These are phyloP conservation scores for Pichia sporocuriosa DNA, from an alignment of 805 yeast genomes.

Conservation along the genomic window DNA sequence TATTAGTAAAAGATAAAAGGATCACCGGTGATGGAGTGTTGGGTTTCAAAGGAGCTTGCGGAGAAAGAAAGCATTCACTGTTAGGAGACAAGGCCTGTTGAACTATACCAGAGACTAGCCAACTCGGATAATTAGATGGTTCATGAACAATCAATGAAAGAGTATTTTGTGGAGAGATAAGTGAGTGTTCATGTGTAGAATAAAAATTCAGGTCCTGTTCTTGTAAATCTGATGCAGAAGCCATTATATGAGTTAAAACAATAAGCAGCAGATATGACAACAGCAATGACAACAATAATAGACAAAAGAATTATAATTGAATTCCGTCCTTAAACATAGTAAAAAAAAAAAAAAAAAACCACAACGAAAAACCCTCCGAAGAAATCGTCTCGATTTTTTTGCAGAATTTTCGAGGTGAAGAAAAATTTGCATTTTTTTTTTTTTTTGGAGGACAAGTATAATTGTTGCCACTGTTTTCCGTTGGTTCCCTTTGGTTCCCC, in stretches of 20 bases:
- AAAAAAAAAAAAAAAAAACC: not conserved
- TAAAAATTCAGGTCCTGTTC: constrained; percentile 13
- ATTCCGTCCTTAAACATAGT: no score
- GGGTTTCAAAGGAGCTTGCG: not conserved
- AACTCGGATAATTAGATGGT: constrained; percentile 7
- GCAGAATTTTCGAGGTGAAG: not conserved
- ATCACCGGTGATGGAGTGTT: constrained; percentile 1
- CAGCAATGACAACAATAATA: no score
- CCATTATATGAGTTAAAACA: no score
- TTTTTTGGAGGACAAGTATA: no score
- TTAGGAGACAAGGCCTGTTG: constrained; percentile 6
- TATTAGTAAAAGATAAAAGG: constrained; percentile 1
- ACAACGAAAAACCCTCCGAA: no score
- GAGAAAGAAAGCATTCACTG: constrained; percentile 9
- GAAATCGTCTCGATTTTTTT: no score
- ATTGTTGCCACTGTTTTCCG: not conserved
- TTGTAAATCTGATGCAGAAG: constrained; percentile 18
- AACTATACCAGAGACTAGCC: constrained; percentile 7
- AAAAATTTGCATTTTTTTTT: not conserved
- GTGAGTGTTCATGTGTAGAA: not conserved
- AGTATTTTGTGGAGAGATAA: constrained; percentile 1
- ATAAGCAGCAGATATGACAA: no score
- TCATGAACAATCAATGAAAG: constrained; percentile 8
- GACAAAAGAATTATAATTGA: no score
- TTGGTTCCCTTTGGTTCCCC: not conserved